Evolutionary conservation across 1,139 yeast genomes (phyloP), one percentile per base, ranked within the genome.

Genomic region (Scheffersomyces quercinus): DNA sequence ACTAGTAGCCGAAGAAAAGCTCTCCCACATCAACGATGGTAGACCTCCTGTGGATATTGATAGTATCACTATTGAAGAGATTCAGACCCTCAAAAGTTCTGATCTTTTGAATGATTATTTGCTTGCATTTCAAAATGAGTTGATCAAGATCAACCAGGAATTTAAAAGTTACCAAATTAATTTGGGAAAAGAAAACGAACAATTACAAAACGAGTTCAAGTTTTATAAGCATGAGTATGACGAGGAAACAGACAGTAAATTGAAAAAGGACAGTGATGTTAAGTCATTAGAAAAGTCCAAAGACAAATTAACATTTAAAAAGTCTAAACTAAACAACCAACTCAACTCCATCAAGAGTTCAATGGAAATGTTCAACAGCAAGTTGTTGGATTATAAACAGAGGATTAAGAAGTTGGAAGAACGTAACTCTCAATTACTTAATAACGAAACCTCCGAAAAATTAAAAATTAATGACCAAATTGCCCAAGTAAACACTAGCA

Each of bases 261-360:
- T 62, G 16, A 64, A 62, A 42, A 63, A 69, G 41, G 73, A 68
- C 29, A 54, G 54, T 40, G 64, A 62, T 45, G 64, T 69, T 10
- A 70, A 67, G 48, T 59, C 62, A 29, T 56, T 69, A 44, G 75
- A 70, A 42, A 64, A 60, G 36, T 53, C 46, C 24, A 65, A 64
- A 44, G 75, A 71, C 46, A 52, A 56, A 29, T 48, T 67, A 30
- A 53, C 60, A 20, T 66, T 61, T 45, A 54, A 60, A 35, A 70
- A 71, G 48, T 59, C 70, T 39, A 73, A 73, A 50, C 53, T 71
- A 26, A 47, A 54, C 15, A 56, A 55, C 34, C 67, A 67, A 45
- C 43, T 70, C 29, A 56, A 60, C 40, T 48, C 59, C 16, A 44
- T 62, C 12, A 59, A 60, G 36, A 52, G 56, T 28, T 49, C 62